These are phyloP conservation scores for Lumnitzera racemosa DNA, from an alignment of 345 rosid species.

Conservation along the genomic window DNA sequence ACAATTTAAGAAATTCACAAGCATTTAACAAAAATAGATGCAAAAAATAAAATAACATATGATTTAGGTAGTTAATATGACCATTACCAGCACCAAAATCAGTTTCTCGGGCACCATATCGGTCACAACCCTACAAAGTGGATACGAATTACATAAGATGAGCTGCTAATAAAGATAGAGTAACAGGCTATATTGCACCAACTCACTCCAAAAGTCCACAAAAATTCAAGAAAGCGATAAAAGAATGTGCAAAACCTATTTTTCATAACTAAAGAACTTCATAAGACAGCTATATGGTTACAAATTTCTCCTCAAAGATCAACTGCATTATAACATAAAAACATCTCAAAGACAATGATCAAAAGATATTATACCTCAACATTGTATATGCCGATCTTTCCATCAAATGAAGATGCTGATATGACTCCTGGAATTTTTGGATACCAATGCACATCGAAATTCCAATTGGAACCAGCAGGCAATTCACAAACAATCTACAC, in stretches of 20 bases:
- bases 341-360: neutral
- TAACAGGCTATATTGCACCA: neutral
- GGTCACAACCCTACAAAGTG: slow-evolving; percentile 74
- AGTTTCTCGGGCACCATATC: slow-evolving; percentile 42
- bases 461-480: slow-evolving; percentile 97
- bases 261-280: too few species aligned
- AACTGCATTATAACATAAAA: neutral
- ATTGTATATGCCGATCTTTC: slow-evolving; percentile 88
- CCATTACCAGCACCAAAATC: slow-evolving; percentile 61
- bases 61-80: slow-evolving; percentile 2
- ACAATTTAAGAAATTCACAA: too few species aligned
- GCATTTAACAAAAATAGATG: too few species aligned
- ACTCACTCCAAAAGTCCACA: too few species aligned
- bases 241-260: too few species aligned
- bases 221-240: too few species aligned
- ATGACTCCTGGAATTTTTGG: slow-evolving; percentile 92
- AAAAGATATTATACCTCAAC: slow-evolving; percentile 58
- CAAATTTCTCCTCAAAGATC: too few species aligned
- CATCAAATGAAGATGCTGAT: slow-evolving; percentile 96
- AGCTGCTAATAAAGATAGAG: neutral
- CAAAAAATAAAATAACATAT: neutral
- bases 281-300: too few species aligned
- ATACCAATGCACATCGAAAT: slow-evolving; percentile 98
- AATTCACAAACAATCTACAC: slow-evolving; percentile 78
- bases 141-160: neutral